Evolutionary conservation across 306 rosid genomes (phyloP).

Genomic region (Trifolium repens): DNA sequence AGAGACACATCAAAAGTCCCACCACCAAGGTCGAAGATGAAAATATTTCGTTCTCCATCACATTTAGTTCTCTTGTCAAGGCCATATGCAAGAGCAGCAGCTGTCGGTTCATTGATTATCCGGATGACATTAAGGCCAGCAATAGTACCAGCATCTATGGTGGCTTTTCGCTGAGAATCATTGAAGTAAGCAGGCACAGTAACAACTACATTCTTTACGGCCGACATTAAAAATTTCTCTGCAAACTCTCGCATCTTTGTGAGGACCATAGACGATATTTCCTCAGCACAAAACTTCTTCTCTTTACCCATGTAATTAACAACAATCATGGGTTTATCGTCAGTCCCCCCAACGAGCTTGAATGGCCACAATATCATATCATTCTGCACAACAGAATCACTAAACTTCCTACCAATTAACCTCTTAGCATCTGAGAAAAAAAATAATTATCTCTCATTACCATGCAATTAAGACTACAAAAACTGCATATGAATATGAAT

Average conservation of each 20-base stretch:
- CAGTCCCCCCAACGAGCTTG: constrained; percentile 43
- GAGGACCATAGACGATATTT: constrained; percentile 59
- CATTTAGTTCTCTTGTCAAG: background rate
- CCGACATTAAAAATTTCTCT: constrained; percentile 47
- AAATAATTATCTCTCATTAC: background rate
- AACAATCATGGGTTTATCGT: constrained; percentile 56
- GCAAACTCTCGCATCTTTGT: constrained; percentile 63
- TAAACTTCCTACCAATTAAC: constrained; percentile 54
- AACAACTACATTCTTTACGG: background rate
- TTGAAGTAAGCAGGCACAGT: constrained; percentile 42
- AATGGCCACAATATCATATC: constrained; percentile 60
- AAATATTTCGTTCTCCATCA: background rate
- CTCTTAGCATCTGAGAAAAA: constrained; percentile 58
- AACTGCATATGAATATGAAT: too few relatives aligned
- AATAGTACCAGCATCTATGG: constrained; percentile 25
- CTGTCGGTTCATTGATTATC: constrained; percentile 28
- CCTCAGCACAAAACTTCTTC: constrained; percentile 44
- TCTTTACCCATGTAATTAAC: constrained; percentile 45
- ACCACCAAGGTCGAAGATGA: constrained; percentile 39
- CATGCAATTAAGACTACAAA: too few relatives aligned
- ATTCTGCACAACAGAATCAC: constrained; percentile 29
- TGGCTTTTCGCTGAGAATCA: constrained; percentile 24
- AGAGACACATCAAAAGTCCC: constrained; percentile 43
- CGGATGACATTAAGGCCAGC: constrained; percentile 24
- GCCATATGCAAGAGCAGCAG: constrained; percentile 39